Evolutionary conservation across 106 monocot genomes (phyloP).

Genomic region (Cymbidium sinense): DNA sequence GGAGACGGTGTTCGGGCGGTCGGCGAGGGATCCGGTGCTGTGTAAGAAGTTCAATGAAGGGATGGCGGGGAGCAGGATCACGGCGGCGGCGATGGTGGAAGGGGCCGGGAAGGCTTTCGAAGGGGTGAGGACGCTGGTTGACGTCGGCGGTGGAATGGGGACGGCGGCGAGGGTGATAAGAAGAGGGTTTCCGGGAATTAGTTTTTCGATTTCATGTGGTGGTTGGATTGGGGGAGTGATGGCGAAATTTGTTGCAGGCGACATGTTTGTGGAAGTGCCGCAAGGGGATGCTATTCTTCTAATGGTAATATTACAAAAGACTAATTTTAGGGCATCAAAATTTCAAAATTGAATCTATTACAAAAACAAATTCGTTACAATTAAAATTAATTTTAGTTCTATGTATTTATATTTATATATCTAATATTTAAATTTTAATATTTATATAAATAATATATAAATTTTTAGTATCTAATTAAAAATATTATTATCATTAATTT

Average conservation of each 20-base stretch:
- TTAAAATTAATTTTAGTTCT: too few species aligned
- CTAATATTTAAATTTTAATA: too few species aligned
- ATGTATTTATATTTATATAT: too few species aligned
- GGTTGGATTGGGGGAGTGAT: background rate
- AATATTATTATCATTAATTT: too few species aligned
- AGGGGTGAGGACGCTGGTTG: conserved; percentile 5
- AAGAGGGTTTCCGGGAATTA: background rate
- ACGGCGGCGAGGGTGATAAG: conserved; percentile 4
- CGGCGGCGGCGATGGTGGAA: background rate
- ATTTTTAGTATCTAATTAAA: too few species aligned
- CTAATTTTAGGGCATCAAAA: background rate
- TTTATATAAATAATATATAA: too few species aligned
- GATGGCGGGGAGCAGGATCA: conserved; percentile 6
- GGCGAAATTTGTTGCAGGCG: background rate
- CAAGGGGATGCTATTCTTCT: conserved; percentile 4
- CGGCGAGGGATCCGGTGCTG: background rate
- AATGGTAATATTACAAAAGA: background rate
- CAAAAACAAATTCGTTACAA: too few species aligned
- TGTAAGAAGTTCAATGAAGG: conserved; percentile 11
- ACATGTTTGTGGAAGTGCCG: conserved; percentile 17
- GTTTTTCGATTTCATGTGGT: conserved; percentile 10
- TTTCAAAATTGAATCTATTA: too few species aligned
- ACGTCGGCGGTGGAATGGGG: conserved; percentile 16
- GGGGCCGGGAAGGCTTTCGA: background rate
- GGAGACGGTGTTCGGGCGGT: background rate